Evolutionary conservation across 331 rosid genomes (phyloP).

Genomic region (Cydonia oblonga): DNA sequence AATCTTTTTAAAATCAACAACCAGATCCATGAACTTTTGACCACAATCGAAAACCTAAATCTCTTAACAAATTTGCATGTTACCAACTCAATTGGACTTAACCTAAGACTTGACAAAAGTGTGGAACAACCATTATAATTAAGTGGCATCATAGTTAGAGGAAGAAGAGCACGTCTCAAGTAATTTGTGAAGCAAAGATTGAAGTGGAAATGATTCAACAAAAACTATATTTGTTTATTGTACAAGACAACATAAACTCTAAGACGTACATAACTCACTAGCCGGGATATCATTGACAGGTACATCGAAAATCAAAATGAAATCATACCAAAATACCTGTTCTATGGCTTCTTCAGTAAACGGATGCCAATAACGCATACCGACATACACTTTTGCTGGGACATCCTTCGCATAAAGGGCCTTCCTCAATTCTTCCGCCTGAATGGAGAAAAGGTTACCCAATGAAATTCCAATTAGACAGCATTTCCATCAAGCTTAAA

Average conservation of each 20-base stretch:
- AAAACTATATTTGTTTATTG: background rate
- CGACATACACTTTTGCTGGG: conserved; percentile 84
- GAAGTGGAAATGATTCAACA: background rate
- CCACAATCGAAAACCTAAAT: background rate
- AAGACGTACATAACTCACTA: background rate
- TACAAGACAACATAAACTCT: background rate
- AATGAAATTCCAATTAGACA: background rate
- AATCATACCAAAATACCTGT: conserved; percentile 32
- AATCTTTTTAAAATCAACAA: conserved; percentile 8
- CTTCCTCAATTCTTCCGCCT: conserved; percentile 73
- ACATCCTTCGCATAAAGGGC: conserved; percentile 67
- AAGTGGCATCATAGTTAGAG: background rate
- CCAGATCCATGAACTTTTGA: background rate
- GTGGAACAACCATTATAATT: background rate
- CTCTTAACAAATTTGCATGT: background rate
- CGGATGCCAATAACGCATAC: conserved; percentile 98
- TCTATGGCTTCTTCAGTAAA: conserved; percentile 95
- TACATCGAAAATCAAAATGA: background rate
- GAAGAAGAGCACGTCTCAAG: background rate
- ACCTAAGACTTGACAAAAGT: background rate
- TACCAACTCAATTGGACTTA: background rate
- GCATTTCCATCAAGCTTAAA: conserved; percentile 6
- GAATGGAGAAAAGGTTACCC: conserved; percentile 3
- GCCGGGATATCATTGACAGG: background rate
- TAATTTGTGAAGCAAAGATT: background rate